Evolutionary conservation across 352 stramenopile genomes (phyloP), one percentile per base, ranked within the genome.

Genomic region (Thraustochytrium sp.): DNA sequence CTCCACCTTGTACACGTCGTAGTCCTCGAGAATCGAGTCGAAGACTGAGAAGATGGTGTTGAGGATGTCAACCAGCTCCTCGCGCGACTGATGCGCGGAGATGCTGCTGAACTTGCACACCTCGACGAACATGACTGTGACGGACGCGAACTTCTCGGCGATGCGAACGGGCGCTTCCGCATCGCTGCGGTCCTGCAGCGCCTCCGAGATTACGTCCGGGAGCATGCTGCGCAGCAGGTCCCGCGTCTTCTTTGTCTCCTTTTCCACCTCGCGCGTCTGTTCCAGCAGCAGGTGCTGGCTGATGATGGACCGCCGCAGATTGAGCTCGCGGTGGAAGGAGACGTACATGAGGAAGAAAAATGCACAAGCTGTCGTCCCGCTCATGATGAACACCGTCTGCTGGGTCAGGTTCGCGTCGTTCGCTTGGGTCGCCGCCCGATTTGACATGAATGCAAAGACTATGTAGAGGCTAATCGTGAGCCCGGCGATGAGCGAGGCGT

Each of bases 11-110:
- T 96, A 92, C 8, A 96, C 91, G n/a, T 90, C 86, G 73, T 94
- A 91, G 4, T 93, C 89, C 42, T 95, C 91, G 29, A 94, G 89
- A 18, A 95, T 87, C 63, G 93, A 91, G 86, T 95, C 92, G 51
- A 96, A 95, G 82, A 94, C 92, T 87, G 92, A 94, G 76, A 94
- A 96, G 29, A 95, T 85, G 48, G 92, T 93, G 76, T 96, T 94
- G 72, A 95, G 89, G 64, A 95, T 85, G 74, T 94, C 91, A 16
- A 96, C 90, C 34, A 96, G 90, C 76, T 95, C 89, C 73, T 94
- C 90, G 0, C 91, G 89, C 65, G 92, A 88, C 34, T 95, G 86
- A 40, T 92, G 90, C 49, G 86, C 91, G 11, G 90, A 94, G 68
- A 93, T 93, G n/a, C 88, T 89, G 76, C 93, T 90, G 83, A 96